phyloP scores from a whole-genome alignment of 2,329 filamentous ascomycete species.

The Beauveria sp. region DNA sequence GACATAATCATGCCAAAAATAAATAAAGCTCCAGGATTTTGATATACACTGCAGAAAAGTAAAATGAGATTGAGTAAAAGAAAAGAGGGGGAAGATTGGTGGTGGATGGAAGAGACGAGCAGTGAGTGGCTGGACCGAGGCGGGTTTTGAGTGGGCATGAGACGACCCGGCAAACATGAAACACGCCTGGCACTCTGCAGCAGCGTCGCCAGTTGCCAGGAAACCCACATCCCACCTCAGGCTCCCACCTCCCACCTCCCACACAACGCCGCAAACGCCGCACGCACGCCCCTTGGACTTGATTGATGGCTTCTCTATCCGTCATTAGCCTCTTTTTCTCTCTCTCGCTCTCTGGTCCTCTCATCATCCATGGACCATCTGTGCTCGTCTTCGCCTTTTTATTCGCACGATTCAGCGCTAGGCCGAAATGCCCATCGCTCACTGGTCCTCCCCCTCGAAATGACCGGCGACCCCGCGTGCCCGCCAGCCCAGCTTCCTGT shows the following conservation, averaged over 20 bases:
- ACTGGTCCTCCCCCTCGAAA: conserved; percentile 4
- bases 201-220: not conserved
- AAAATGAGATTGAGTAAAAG: not conserved
- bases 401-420: not conserved
- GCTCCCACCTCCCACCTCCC: not conserved
- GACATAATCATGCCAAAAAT: not conserved
- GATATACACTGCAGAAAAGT: not conserved
- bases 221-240: not conserved
- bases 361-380: too few relatives aligned
- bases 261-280: not conserved
- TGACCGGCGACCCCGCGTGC: not conserved
- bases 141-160: conserved; percentile 11
- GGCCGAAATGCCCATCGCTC: not conserved
- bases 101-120: not conserved
- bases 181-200: conserved; percentile 14
- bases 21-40: not conserved
- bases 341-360: too few relatives aligned
- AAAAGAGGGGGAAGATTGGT: not conserved
- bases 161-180: conserved; percentile 14
- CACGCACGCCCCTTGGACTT: not conserved
- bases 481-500: not conserved
- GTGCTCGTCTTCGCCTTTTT: too few relatives aligned
- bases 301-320: too few relatives aligned
- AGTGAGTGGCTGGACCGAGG: not conserved
- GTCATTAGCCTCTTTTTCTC: too few relatives aligned